Base-by-base conservation (phyloP, 2,329 filamentous ascomycete species). In the Pseudogymnoascus sp. region DNA sequence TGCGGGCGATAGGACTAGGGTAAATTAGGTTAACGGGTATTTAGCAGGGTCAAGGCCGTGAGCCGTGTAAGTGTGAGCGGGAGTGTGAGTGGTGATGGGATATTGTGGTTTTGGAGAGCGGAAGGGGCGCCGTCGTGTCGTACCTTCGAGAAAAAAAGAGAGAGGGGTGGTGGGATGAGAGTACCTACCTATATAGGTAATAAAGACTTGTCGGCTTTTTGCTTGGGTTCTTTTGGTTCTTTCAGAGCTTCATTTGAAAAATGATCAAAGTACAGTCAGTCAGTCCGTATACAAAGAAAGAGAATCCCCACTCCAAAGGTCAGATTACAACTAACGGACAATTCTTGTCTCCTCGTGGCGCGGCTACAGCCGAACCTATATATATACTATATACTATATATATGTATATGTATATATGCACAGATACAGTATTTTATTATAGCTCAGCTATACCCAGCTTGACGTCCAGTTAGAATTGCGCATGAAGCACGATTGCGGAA, bases 401-500 rank as follows among this genome's bases (percentile, higher is more conserved):
- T 18, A 18, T 18, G 18, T 18, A 18, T 25, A 25, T 4, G 18
- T 18, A 18, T 25, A 25, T 4, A 25, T 25, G 22, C 4, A 25
- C 5, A 25, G 22, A 25, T 25, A 25, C 22, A 25, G 22, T 9
- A 25, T 25, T 25, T 18, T 18, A 18, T 18, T 41, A n/a, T 47
- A 15, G 25, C 43, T 14, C 15, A 18, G 47, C 22, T 35, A 11
- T 53, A 33, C 9, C 47, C 28, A 53, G n/a, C 47, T 53, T 53
- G 47, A 53, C 2, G 28, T 53, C 47, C 47, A 53, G 47, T 53
- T 33, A 35, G 47, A 53, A 53, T 4, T 53, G 15, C 15, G 47
- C 28, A 53, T 53, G 28, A 35, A 53, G 47, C 47, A 53, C 47
- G 47, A 53, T 53, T 53, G 47, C 18, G 28, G 41, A 28, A 47